A percentile compares a stretch with the other conserved stretches of the same genome.
Conservation (phyloP, 371 early-diverging fungal species). For the Vairimorpha necatrix region DNA sequence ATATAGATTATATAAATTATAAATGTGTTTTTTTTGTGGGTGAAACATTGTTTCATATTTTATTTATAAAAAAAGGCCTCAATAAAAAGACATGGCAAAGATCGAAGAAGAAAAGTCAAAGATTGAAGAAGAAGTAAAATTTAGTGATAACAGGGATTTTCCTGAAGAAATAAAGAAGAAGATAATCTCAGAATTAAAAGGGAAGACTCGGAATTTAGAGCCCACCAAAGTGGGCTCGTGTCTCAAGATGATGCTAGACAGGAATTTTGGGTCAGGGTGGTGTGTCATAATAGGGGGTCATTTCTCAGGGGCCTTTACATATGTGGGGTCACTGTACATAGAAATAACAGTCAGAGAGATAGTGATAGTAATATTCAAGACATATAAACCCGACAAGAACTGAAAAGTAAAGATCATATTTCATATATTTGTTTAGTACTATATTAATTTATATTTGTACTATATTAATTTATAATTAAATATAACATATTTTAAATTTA, state of each 20-base stretch:
- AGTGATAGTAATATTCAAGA: constrained; percentile 23
- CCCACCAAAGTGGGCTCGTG: constrained; percentile 21
- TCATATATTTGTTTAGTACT: neutral
- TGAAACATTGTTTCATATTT: no score
- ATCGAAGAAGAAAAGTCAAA: neutral
- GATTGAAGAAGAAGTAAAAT: constrained; percentile 18
- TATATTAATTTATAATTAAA: neutral
- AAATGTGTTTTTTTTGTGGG: no score
- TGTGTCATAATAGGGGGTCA: constrained; percentile 61
- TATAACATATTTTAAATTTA: constrained; percentile 2
- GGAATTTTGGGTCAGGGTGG: constrained; percentile 61
- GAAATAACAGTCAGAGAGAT: constrained; percentile 16
- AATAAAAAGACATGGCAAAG: no score
- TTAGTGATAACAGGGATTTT: constrained; percentile 8
- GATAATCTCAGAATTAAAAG: neutral
- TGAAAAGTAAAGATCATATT: no score
- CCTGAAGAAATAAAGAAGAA: constrained; percentile 29
- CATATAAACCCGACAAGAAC: constrained; percentile 12
- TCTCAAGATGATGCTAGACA: constrained; percentile 56
- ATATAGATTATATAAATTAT: no score
- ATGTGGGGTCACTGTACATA: constrained; percentile 28
- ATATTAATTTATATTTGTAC: neutral
- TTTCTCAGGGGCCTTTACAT: constrained; percentile 58
- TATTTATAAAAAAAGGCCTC: no score
- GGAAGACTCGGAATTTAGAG: constrained; percentile 5